Percentiles rank a stretch among this genome's conserved stretches.
Evolutionary conservation across 2,329 filamentous ascomycete species (phyloP).

Genomic region (Cercospora sp.): DNA sequence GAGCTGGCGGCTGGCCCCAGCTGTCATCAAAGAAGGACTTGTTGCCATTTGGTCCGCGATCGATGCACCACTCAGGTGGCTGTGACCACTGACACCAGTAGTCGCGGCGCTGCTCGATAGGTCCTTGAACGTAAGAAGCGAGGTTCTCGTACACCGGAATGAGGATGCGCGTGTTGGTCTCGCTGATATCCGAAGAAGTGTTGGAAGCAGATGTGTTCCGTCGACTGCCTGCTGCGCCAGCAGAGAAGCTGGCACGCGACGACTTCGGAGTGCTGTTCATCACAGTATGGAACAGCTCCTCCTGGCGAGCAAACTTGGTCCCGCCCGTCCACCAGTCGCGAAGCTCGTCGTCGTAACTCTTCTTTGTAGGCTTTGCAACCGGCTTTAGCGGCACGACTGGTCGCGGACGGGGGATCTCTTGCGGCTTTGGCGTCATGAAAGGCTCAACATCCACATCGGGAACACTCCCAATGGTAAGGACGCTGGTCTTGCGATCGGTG

Average conservation of each 20-base stretch:
- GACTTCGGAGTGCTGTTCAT: conserved; percentile 8
- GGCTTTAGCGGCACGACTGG: conserved; percentile 1
- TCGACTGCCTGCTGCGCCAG: conserved; percentile 9
- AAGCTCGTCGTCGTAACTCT: conserved; percentile 40
- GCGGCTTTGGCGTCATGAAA: background rate
- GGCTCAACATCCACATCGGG: conserved; percentile 12
- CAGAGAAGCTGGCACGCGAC: background rate
- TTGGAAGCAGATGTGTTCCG: background rate
- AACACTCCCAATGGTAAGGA: conserved; percentile 17
- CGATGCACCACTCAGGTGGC: conserved; percentile 43
- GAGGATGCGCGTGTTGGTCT: conserved; percentile 39
- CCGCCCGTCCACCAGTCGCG: conserved; percentile 44
- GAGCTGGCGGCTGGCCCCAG: conserved; percentile 40
- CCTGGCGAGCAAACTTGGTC: conserved; percentile 36
- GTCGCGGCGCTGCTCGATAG: conserved; percentile 36
- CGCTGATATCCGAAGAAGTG: conserved; percentile 4
- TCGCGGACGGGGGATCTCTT: background rate
- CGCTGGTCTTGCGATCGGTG: conserved; percentile 14
- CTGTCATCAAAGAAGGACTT: conserved; percentile 45
- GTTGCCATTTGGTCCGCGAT: conserved; percentile 41
- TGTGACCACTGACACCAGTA: conserved; percentile 46
- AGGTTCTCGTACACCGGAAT: conserved; percentile 47
- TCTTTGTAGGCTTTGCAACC: background rate
- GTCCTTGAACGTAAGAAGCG: conserved; percentile 43
- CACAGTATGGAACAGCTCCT: conserved; percentile 16